Evolutionary conservation across 2,329 filamentous ascomycete genomes (phyloP), one percentile per base, ranked within the genome.

Genomic region (Botrytis elliptica): DNA sequence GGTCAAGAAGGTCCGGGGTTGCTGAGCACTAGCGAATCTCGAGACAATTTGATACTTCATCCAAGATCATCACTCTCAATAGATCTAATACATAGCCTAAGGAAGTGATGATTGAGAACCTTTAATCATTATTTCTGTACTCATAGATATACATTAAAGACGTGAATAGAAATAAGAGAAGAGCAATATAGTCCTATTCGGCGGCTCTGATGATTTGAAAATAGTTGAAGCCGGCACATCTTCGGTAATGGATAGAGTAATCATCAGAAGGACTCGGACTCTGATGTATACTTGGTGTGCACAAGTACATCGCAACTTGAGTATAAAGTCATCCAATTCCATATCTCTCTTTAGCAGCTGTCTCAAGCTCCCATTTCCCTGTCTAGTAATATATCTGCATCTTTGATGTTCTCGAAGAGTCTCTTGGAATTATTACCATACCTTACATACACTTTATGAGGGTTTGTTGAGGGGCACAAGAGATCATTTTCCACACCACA

Each of bases 281-380:
- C 49, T 18, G 49, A 57, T 69, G 49, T 57, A 16, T 38, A 42
- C 49, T 33, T 67, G 46, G 18, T 63, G 8, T 67, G 25, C 38
- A 25, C 49, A 57, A 25, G 38, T 42, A 44, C 38, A 69, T 69
- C 49, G 12, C n/a, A 69, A 68, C 49, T 57, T 68, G 66, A 68
- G 66, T 9, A 55, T 9, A 55, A 52, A 33, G 36, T 36, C 20
- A 22, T 42, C 33, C 10, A 57, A 57, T 57, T 29, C 38, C 49
- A 44, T 33, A 22, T 33, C 25, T 33, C 38, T 33, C n/a, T 57
- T n/a, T 12, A 16, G 33, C 66, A 69, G 38, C 16, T 57, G 38
- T 25, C 38, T 57, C 65, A 10, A 33, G 33, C 36, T 42, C 14
- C 46, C 16, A 68, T 16, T 57, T 29, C n/a, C 18, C 40, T 22